Base-by-base conservation (phyloP, 2,329 filamentous ascomycete genomes). In the Ascochyta rabiei region DNA sequence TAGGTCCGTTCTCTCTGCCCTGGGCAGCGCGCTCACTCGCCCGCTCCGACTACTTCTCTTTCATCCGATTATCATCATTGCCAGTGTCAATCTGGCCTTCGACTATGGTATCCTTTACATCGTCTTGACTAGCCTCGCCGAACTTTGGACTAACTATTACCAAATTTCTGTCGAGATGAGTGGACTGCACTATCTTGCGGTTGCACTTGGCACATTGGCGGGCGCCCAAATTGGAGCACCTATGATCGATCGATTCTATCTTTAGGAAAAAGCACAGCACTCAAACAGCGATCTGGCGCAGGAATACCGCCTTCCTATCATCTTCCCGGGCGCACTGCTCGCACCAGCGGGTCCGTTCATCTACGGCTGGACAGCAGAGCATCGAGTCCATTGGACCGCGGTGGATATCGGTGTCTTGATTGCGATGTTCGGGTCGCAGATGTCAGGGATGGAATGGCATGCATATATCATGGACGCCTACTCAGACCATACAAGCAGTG, bases 381-480 rank as follows among this genome's bases (percentile, higher is more conserved):
- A 62, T 30, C 54, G 46, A 3, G 31, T 65, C n/a, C 63, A 66
- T 39, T 69, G 66, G 67, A 37, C 60, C 5, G 62, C 76, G 1
- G 81, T 82, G 2, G 77, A 83, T 57, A 57, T 84, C 2, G 83
- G 81, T 2, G 80, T 79, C 0, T 66, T 70, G 6, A 54, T 84
- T 0, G 74, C 81, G 2, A 79, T 77, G 1, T 56, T 74, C 4
- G 75, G 71, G 55, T 50, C 49, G 16, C 76, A 67, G 49, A 41
- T 66, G 4, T 40, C 31, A 1, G 61, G 53, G 3, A 62, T 84
- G 76, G 73, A 78, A 0, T 67, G 81, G 3, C 79, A 81, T 41
- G 83, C 83, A 10, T 90, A 90, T 59, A 76, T 88, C 2, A 82
- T 88, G 44, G 86, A 89, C 48, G 78, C 80, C 2, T 87, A 81